Percentiles rank a stretch among this genome's conserved stretches.
phyloP scores from a whole-genome alignment of 2,329 filamentous ascomycete genomes.

The Fusarium sp. region DNA sequence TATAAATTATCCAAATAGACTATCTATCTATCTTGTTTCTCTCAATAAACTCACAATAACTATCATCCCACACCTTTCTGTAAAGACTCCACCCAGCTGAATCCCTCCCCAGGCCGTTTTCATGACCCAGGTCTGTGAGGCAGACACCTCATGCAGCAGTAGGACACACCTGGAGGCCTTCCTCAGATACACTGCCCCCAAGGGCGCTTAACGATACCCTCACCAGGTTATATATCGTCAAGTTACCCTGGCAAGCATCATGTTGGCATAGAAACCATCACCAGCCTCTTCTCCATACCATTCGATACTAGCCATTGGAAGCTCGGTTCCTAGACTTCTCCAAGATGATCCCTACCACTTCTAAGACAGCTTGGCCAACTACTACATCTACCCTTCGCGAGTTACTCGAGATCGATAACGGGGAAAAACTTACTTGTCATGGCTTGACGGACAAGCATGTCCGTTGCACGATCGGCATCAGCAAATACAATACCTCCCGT shows the following conservation, averaged over 20 bases:
- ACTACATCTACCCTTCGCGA: conserved; percentile 7
- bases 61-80: background rate
- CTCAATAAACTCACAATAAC: background rate
- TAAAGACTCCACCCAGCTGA: conserved; percentile 23
- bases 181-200: conserved; percentile 6
- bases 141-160: background rate
- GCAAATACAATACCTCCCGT: background rate
- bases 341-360: conserved; percentile 14
- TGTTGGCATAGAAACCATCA: conserved; percentile 35
- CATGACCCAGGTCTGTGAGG: conserved; percentile 10
- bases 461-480: conserved; percentile 9
- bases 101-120: conserved; percentile 13
- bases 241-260: background rate
- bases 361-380: conserved; percentile 13
- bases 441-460: background rate
- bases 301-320: background rate
- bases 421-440: conserved; percentile 17
- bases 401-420: conserved; percentile 15
- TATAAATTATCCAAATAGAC: background rate
- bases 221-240: conserved; percentile 31
- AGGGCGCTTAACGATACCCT: conserved; percentile 17
- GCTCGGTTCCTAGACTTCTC: background rate
- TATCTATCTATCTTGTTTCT: background rate
- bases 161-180: conserved; percentile 12
- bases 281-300: background rate